Evolutionary conservation across 306 rosid genomes (phyloP), one percentile per base, ranked within the genome.

Genomic region (Gastrolobium bilobum): DNA sequence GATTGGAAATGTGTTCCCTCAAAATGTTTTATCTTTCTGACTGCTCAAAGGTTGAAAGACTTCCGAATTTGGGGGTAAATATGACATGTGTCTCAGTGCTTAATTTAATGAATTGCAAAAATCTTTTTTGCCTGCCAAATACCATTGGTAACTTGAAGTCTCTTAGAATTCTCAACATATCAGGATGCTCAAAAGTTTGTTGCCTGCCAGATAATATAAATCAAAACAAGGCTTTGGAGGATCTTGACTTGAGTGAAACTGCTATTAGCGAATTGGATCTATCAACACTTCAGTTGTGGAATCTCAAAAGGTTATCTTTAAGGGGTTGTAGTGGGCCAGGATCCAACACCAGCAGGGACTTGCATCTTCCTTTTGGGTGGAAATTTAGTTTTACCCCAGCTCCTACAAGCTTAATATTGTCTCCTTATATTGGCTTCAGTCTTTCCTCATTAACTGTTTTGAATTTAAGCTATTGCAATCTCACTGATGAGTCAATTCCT

Each of bases 21-120:
- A 1, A 26, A 31, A 3, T 3, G 77, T 39, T 82, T 14, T 6
- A 34, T n/a, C 77, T 84, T 15, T 59, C 37, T 13, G 68, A 79
- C 70, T 80, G 85, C 80, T 13, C 79, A 13, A 58, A 34, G 20
- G 76, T 80, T 38, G 56, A 67, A 61, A 54, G 50, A 39, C 77
- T 84, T 80, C 87, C 82, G 1, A 69, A 76, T 37, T 79, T 79
- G 5, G 83, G 71, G 63, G 77, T 59, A 51, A 47, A 43, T 48
- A 79, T 79, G 83, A 61, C 44, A 70, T 60, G 13, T 79, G 46
- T 79, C 1, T 48, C 53, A 8, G 30, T 6, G 43, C 83, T 79
- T 38, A 74, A 64, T 66, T 66, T 66, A 59, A n/a, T 46, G 52
- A 64, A 43, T 29, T 35, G 83, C 52, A 48, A 48, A 59, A 38